Evolutionary conservation across 2,329 filamentous ascomycete species (phyloP), one percentile per base, ranked within the genome.

Genomic region (Aspergillus ibericus): DNA sequence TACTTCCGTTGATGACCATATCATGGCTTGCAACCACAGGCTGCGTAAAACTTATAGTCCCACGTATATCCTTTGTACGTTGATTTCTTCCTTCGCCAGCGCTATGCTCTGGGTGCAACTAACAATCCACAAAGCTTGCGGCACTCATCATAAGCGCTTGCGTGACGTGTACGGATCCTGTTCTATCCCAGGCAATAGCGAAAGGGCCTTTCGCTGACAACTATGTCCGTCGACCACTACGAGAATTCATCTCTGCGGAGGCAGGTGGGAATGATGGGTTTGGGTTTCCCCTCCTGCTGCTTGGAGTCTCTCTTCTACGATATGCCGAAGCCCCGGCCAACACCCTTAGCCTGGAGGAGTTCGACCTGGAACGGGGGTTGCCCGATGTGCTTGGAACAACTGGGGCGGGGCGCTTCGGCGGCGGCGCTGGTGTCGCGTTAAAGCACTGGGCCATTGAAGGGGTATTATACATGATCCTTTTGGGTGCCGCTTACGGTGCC

Each of bases 161-260:
- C 52, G 84, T 87, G 10, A 86, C 85, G 3, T 85, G 80, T 56
- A 88, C 85, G 0, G 85, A 87, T 59, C 85, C 85, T 0, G 78
- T 87, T n/a, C 74, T 88, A 5, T 86, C 84, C 0, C 84, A 87
- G 64, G 83, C 84, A 25, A 80, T 87, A 15, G 85, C 85, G 16
- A 87, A 87, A 67, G 84, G 84, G 0, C 82, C 83, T 0, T 87
- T 88, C 63, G 79, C 85, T 0, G 85, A 88, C 64, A 86, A 85
- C 59, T 87, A 81, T 58, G 84, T 88, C 2, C 77, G 81, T 9
- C 79, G 84, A 1, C 77, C 80, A 3, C 74, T 88, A 4, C 80
- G 85, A 27, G 83, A 87, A 62, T 82, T 87, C 57, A 87, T 88
- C 18, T 86, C 84, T 0, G 80, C 84, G 1, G 85, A 88, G 61